Percentiles rank a stretch among this genome's conserved stretches.
phyloP scores from a whole-genome alignment of 176 grass and related monocot species.

The Secale cereale region DNA sequence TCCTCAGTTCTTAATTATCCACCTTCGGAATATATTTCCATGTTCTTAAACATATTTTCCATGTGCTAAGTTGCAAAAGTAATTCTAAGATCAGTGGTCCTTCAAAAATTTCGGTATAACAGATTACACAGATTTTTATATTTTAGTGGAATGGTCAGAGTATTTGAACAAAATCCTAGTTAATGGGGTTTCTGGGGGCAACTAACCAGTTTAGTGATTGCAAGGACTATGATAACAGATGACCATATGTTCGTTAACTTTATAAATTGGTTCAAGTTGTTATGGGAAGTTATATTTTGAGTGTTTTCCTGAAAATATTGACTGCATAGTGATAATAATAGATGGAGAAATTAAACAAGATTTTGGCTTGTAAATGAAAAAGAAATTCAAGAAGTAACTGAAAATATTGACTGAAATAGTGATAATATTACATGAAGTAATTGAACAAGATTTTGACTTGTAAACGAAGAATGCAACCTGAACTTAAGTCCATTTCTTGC shows the following conservation, averaged over 20 bases:
- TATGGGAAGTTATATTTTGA: neutral
- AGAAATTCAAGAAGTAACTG: neutral
- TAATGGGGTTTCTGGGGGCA: neutral
- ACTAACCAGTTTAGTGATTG: neutral
- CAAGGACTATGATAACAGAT: neutral
- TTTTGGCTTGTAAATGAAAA: constrained; percentile 22
- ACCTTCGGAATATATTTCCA: neutral
- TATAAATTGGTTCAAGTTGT: neutral
- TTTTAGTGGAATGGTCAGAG: neutral
- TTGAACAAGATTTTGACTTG: constrained; percentile 3
- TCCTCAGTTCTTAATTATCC: neutral
- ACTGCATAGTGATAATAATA: constrained; percentile 18
- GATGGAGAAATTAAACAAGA: neutral
- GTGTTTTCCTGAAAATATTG: neutral
- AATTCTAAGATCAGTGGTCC: neutral
- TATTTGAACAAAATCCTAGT: constrained; percentile 7
- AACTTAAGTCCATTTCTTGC: constrained; percentile 90
- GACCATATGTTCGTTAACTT: neutral
- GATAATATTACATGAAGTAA: constrained; percentile 12
- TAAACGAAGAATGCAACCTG: constrained; percentile 57
- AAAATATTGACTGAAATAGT: neutral
- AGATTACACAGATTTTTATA: neutral
- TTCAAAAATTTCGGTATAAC: neutral
- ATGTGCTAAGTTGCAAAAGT: neutral
- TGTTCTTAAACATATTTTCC: neutral